A percentile compares a stretch with the other conserved stretches of the same genome.
Conservation (phyloP, 2,329 filamentous ascomycete species). For the Penicillium fuscoglaucum region DNA sequence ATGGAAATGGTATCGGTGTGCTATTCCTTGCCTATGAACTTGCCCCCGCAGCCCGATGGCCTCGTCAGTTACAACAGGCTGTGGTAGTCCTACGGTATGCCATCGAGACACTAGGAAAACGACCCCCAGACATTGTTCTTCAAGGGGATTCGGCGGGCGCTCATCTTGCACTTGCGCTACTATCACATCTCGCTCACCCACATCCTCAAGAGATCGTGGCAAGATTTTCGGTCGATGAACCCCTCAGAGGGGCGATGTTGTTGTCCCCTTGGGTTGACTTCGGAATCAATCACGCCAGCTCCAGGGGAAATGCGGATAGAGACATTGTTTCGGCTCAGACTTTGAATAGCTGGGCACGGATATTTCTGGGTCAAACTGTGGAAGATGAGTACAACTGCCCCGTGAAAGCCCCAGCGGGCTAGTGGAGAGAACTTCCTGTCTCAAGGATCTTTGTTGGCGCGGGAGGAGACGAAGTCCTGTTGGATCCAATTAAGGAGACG, state of each 20-base stretch:
- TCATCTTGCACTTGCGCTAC: neutral
- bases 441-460: neutral
- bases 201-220: neutral
- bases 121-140: neutral
- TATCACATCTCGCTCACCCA: neutral
- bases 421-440: neutral
- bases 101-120: neutral
- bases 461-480: neutral
- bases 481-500: neutral
- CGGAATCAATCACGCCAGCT: neutral
- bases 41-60: neutral
- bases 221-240: neutral
- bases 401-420: neutral
- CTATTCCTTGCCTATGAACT: neutral
- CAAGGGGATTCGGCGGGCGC: neutral
- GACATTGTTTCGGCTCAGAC: neutral
- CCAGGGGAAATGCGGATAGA: neutral
- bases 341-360: neutral
- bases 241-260: neutral
- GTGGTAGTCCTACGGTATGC: neutral
- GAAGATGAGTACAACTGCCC: neutral
- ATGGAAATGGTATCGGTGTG: neutral
- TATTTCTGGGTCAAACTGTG: neutral
- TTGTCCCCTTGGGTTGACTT: neutral
- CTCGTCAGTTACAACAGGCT: neutral